Evolutionary conservation across 768 basidiomycete species (phyloP), one percentile per base, ranked within the genome.

Genomic region (Psilocybe cubensis): DNA sequence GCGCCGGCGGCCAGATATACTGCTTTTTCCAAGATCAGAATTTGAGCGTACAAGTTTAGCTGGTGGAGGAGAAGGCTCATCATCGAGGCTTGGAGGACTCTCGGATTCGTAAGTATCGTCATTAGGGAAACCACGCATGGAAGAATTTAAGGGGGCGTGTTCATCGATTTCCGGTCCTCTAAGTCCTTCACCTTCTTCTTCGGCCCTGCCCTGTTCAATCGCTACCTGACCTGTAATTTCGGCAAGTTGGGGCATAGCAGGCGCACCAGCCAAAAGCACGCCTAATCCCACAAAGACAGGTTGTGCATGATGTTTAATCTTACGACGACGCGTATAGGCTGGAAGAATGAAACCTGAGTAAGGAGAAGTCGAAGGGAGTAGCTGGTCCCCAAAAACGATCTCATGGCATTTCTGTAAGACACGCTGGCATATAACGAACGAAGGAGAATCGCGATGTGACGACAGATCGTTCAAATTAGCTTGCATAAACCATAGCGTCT

Each of bases 401-500:
- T 95, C 91, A 73, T 98, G 96, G 67, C 96, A 96, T 70, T 84
- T 84, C 70, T 92, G 92, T 57, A 98, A 76, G 35, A 95, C 85
- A 58, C 96, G 86, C 72, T 96, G 94, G 71, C 97, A 98, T 56
- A 96, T 89, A 46, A 85, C 76, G 74, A 98, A 98, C 0, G 94
- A 92, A 41, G 76, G 83, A 2, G 93, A 88, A 46, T 85, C 82
- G 50, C 86, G 81, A 12, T 76, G 79, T 43, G 73, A 45, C 0
- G 88, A 82, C 7, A 98, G 79, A 72, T 99, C 97, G 56, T 84
- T 85, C 18, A 99, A 79, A 24, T 91, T 87, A 14, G 96, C 93
- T 83, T 98, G 97, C 90, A 98, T 96, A 74, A 96, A 97, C 95
- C 96, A 98, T 43, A 99, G 76, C 0, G 97, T 98, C 72, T 74